Base-by-base conservation (phyloP, 2,329 filamentous ascomycete species). In the Ramularia endophylla region DNA sequence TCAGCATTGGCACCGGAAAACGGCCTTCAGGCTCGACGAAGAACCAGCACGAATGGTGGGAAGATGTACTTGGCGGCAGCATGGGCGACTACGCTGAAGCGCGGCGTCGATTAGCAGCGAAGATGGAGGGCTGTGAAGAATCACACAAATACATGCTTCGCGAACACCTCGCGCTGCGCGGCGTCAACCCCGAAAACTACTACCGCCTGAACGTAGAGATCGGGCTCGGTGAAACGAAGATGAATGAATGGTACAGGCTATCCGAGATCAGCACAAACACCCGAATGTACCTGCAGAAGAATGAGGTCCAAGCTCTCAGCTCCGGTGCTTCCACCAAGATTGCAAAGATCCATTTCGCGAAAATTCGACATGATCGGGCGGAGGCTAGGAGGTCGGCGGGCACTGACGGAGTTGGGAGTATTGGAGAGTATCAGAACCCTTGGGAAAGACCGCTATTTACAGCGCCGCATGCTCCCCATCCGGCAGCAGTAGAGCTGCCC, bases 181-280 rank as follows among this genome's bases (percentile, higher is more conserved):
- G 55, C 12, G 86, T 97, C 45, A 89, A 85, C 55, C 77, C 79
- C 38, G 89, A 95, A 44, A 87, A 94, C 62, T 98, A 98, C 68
- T 94, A 88, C 63, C 84, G 92, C 6, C 72, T 97, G n/a, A 98
- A 98, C 51, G 92, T 97, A 29, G 89, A 97, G 60, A 82, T 95
- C 12, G 92, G 90, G 1, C 89, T 97, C 3, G 89, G 90, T 39
- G 92, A 97, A 60, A 97, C 95, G 62, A 90, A 86, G 38, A 97
- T 98, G 88, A 98, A 97, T 19, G 92, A 97, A 62, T 98, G 92
- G 92, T 79, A 87, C 56, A 80, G 89, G 3, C 70, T 97, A n/a
- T 83, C 86, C 18, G 90, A 95, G 38, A 97, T 98, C 66, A 95
- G 87, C 68, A 95, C 87, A 11, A 83, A 83, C 59, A 98, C 92